phyloP scores from a whole-genome alignment of 2,329 filamentous ascomycete genomes.

The Colletotrichum spaethianum region DNA sequence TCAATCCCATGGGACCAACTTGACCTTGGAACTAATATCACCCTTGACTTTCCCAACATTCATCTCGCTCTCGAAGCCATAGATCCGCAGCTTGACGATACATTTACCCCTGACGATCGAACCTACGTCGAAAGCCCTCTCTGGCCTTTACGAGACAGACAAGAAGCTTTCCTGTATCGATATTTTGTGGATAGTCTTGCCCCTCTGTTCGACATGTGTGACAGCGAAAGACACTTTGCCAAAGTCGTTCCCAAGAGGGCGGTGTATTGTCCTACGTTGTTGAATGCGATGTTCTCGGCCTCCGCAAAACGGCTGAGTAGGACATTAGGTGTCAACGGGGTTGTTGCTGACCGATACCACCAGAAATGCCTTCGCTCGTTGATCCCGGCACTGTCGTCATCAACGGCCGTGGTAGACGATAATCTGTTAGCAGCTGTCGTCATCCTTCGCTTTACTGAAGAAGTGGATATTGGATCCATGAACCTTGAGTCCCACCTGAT shows the following conservation, averaged over 20 bases:
- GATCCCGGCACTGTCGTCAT: conserved; percentile 47
- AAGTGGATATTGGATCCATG: conserved; percentile 41
- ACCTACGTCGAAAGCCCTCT: conserved; percentile 36
- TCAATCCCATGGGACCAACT: conserved; percentile 24
- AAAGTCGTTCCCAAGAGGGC: conserved; percentile 48
- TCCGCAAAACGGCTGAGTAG: conserved; percentile 47
- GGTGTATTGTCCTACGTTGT: conserved; percentile 46
- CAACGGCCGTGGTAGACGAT: conserved; percentile 47
- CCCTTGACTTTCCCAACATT: conserved; percentile 18
- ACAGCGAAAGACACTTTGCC: conserved; percentile 48
- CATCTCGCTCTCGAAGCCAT: conserved; percentile 21
- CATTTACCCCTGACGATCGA: conserved; percentile 2
- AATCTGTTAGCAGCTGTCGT: conserved; percentile 49
- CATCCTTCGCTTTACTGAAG: conserved; percentile 50
- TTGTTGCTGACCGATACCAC: conserved; percentile 48
- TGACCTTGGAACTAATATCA: background rate
- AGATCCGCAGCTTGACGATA: conserved; percentile 22
- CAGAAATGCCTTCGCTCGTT: conserved; percentile 46
- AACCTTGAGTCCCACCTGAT: conserved; percentile 48
- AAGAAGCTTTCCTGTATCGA: conserved; percentile 49
- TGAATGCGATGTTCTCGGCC: conserved; percentile 48
- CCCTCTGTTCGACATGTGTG: conserved; percentile 48
- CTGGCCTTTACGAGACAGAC: conserved; percentile 42
- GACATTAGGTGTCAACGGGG: conserved; percentile 43
- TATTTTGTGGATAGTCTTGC: conserved; percentile 47